Base-by-base conservation (phyloP, 768 basidiomycete species). In the Coprinopsis cinerea region DNA sequence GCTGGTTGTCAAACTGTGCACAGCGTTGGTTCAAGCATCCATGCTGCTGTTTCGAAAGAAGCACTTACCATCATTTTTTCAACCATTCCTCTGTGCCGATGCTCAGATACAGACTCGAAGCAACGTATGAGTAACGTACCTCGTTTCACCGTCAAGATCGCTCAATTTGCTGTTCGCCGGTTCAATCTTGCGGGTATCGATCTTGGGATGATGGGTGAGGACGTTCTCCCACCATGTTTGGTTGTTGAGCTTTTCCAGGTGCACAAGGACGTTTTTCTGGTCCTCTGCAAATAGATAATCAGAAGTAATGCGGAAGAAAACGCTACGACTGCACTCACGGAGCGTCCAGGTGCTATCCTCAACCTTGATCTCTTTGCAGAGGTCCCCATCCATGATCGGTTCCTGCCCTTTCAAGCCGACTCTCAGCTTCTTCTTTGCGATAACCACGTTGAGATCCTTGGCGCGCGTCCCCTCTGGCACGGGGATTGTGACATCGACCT, bases 61-160 rank as follows among this genome's bases (percentile, higher is more conserved):
- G 20, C 22, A 66, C 86, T 58, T 70, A 95, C 95, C 95, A 99
- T 98, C 96, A 99, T 99, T 75, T 99, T 99, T 68, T 99, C 96
- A 2, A 99, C 96, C 89, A 99, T 88, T 1, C 89, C 92, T 56
- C 96, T 90, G 59, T 2, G 56, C 32, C 32, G 48, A 55, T 44
- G 50, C 46, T 24, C 24, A 28, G 34, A 25, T 13, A n/a, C 4
- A 45, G 44, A 27, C 34, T 22, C 23, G 26, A 37, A 18, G 25
- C 24, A 24, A 30, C 4, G 44, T 24, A 39, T 9, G 7, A 40
- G n/a, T n/a, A 34, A 36, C 68, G 27, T 57, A 85, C 90, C 90
- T 82, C 0, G 95, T 98, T 64, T 98, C 95, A 10, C 86, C 88
- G 60, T 99, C 96, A 18, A 99, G 77, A 61, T 99, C 96, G 63